Base-by-base conservation (phyloP, 164 flowering plant genomes). In the Vitis rupestris region DNA sequence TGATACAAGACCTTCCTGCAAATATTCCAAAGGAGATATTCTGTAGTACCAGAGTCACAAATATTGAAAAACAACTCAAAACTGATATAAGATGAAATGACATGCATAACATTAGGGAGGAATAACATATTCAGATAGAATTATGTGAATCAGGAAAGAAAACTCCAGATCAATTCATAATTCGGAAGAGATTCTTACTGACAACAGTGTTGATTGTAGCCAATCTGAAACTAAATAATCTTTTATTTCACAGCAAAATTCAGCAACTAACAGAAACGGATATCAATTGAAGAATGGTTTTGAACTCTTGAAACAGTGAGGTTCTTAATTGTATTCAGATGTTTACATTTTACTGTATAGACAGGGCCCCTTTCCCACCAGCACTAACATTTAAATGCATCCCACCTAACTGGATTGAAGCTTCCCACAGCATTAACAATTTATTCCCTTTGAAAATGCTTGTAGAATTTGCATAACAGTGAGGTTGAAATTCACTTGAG, bases 341-440 rank as follows among this genome's bases (percentile, higher is more conserved):
- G 72, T 57, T 48, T 72, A 76, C 72, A 70, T 68, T 67, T 30
- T 58, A 64, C 55, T 10, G 57, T 80, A 76, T 70, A 50, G 57
- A 76, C 66, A 72, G 10, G 57, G 30, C 47, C 67, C 65, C 54
- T 9, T 61, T 57, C 71, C 47, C n/a, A 54, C 59, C 30, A 53
- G 14, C 64, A 6, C 75, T 53, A 47, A 31, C 37, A 50, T 62
- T 61, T 57, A 56, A 64, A 65, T 30, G 71, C 52, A 67, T 48
- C 55, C 71, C 17, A 12, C 6, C 53, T 48, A 44, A 49, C 59
- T 61, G n/a, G 50, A 30, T 57, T 11, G 64, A 65, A 62, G 58
- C 49, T 64, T 50, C 67, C 16, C 66, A 49, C 55, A 69, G 71
- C 59, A 69, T 49, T 61, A 15, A 19, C 44, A 70, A 74, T 31